phyloP scores from a whole-genome alignment of 495 filamentous ascomycete species.

The Hypoxylon fragiforme region DNA sequence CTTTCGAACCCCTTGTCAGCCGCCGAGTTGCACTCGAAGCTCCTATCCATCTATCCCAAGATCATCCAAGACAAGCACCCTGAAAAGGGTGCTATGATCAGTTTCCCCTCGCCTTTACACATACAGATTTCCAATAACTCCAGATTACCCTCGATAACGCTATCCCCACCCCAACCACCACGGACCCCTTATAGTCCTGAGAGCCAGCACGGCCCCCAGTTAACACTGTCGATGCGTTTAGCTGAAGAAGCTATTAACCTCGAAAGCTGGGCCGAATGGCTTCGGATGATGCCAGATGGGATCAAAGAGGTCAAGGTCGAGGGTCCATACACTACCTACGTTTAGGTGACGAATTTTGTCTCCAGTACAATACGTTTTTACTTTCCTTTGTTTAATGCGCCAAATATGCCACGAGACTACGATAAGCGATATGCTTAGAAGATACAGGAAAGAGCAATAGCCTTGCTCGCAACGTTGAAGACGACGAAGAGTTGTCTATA shows the following conservation, averaged over 20 bases:
- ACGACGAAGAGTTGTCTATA: constrained; percentile 11
- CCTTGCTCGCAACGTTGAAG: constrained; percentile 22
- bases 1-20: constrained; percentile 44
- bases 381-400: constrained; percentile 18
- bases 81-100: constrained; percentile 43
- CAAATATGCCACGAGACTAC: constrained; percentile 29
- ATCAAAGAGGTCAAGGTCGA: constrained; percentile 52
- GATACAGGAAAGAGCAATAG: constrained; percentile 15
- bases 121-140: constrained; percentile 50
- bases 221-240: constrained; percentile 50
- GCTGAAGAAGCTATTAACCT: constrained; percentile 44
- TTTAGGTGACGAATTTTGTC: constrained; percentile 44
- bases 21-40: constrained; percentile 51
- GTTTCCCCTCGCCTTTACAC: constrained; percentile 51
- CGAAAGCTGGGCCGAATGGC: constrained; percentile 53
- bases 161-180: constrained; percentile 42
- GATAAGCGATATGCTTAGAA: constrained; percentile 32
- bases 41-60: constrained; percentile 47
- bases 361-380: constrained; percentile 26
- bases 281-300: constrained; percentile 54
- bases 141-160: constrained; percentile 49
- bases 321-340: constrained; percentile 50
- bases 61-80: constrained; percentile 48
- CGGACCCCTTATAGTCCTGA: constrained; percentile 40
- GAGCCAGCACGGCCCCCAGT: constrained; percentile 38